Base-by-base conservation (phyloP, 2,329 filamentous ascomycete species). In the Incumbomyces lentus region DNA sequence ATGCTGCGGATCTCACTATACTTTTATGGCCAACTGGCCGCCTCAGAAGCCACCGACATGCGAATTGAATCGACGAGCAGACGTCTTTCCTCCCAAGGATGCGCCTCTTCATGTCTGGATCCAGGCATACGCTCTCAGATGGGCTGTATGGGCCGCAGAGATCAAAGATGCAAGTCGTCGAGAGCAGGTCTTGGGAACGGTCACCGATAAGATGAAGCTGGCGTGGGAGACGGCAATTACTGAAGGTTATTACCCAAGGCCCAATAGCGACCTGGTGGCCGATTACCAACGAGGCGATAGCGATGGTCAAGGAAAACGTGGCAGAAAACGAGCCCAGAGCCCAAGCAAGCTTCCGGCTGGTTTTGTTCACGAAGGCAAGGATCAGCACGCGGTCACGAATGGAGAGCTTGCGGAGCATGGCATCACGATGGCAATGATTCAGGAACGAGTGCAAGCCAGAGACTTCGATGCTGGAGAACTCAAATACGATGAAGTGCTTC, bases 321-420 rank as follows among this genome's bases (percentile, higher is more conserved):
- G 41, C 16, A 30, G 41, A 13, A 48, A 43, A 18, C 39, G 46
- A 48, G 34, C 33, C 2, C 12, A 34, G 8, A 40, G 40, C 33
- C 39, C 46, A 16, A 43, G 29, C 10, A 42, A 22, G 18, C 43
- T 22, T 11, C n/a, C 14, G 5, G 43, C 43, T 16, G 26, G 26
- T 11, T 46, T 46, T 31, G 43, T 32, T 30, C 26, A 35, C 17
- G 41, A 44, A 16, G 40, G 40, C 19, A 47, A 41, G 10, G 30
- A 44, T 32, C 16, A 18, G 7, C 34, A 18, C 32, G 44, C 49
- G 17, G 36, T 57, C 33, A 55, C 53, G 10, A 50, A 36, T 18
- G 55, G 50, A 6, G 53, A 57, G 40, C 49, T 57, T 6, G 33
- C 51, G 33, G 51, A 50, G 41, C 49, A 46, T 13, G 40, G 46